Conservation (phyloP, 768 basidiomycete genomes). For the Rhizopogon roseolus region DNA sequence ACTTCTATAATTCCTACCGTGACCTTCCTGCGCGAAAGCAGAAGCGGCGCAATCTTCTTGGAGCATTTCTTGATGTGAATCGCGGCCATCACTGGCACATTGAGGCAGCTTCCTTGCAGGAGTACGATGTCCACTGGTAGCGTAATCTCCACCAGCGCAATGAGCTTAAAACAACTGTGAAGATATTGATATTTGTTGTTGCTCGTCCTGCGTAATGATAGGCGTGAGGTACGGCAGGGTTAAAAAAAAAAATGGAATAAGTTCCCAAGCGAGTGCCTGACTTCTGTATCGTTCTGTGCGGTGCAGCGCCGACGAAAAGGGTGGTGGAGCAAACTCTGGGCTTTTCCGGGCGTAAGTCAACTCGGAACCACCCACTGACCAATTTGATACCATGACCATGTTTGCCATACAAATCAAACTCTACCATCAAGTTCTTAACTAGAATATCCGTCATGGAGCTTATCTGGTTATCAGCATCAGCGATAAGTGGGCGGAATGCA, state of each 20-base stretch:
- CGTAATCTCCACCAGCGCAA: conserved; percentile 58
- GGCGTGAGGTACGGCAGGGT: conserved; percentile 32
- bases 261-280: conserved; percentile 61
- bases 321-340: conserved; percentile 4
- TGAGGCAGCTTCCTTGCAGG: conserved; percentile 73
- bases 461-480: no score
- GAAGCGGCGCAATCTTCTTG: conserved; percentile 52
- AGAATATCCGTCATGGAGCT: conserved; percentile 40
- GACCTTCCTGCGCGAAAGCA: conserved; percentile 72
- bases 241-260: conserved; percentile 59
- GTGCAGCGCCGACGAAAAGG: conserved; percentile 18
- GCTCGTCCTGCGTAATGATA: conserved; percentile 4
- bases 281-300: conserved; percentile 50
- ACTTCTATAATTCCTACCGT: conserved; percentile 48
- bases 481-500: no score
- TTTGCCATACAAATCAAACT: conserved; percentile 32
- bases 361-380: conserved; percentile 36
- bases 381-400: conserved; percentile 32
- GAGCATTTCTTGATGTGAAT: conserved; percentile 54
- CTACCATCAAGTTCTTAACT: conserved; percentile 45
- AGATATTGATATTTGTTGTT: conserved; percentile 3
- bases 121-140: conserved; percentile 78
- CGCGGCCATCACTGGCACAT: conserved; percentile 66
- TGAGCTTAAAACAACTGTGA: conserved; percentile 19
- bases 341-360: conserved; percentile 25